A percentile compares a stretch with the other conserved stretches of the same genome.
Evolutionary conservation across 306 rosid genomes (phyloP).

Genomic region (Vigna reflexopilosa): DNA sequence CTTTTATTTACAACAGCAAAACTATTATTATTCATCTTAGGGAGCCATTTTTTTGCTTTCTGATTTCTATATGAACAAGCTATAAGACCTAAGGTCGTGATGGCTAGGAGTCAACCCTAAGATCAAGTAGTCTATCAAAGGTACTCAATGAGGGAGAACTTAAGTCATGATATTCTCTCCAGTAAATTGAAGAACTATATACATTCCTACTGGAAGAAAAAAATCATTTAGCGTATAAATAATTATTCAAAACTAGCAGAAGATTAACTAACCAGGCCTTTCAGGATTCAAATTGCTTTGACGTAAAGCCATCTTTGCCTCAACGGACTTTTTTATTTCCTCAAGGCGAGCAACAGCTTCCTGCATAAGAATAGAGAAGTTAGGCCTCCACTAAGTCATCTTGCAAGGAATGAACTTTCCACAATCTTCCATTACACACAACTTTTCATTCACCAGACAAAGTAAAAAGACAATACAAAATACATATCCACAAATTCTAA

Average conservation of each 20-base stretch:
- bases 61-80: neutral
- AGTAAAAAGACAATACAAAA: neutral
- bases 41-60: neutral
- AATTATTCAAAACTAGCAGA: constrained; percentile 15
- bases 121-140: constrained; percentile 4
- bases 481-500: constrained; percentile 14
- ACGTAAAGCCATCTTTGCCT: constrained; percentile 86
- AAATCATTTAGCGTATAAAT: constrained; percentile 27
- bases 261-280: constrained; percentile 82
- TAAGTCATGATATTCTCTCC: neutral
- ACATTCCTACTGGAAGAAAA: constrained; percentile 21
- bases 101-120: constrained; percentile 6
- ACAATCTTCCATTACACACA: constrained; percentile 1
- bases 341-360: constrained; percentile 91
- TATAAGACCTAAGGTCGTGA: constrained; percentile 7
- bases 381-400: constrained; percentile 3
- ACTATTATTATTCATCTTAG: neutral
- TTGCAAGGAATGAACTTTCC: constrained; percentile 26
- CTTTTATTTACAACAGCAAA: neutral
- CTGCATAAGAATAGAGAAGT: constrained; percentile 48
- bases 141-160: constrained; percentile 9
- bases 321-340: constrained; percentile 87
- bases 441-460: neutral
- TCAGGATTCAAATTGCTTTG: constrained; percentile 94
- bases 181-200: constrained; percentile 13